Percentiles rank a stretch among this genome's conserved stretches.
Conservation (phyloP, 306 rosid species). For the Quercus berberidifolia region DNA sequence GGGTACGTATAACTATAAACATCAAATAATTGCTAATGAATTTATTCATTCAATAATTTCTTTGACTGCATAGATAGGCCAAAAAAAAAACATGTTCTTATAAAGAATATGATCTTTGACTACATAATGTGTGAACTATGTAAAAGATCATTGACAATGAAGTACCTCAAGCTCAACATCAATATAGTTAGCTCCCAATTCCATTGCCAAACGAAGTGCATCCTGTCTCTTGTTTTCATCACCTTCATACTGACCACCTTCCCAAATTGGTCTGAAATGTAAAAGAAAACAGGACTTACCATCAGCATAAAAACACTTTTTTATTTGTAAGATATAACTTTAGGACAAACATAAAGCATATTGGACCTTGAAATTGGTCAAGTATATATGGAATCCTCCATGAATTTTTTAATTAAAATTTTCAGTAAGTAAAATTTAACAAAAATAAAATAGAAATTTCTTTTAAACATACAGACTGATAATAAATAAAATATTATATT, state of each 20-base stretch:
- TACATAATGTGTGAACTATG: too few relatives aligned
- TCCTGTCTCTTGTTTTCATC: constrained; percentile 40
- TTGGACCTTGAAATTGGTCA: too few relatives aligned
- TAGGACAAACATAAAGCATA: not conserved
- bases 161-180: constrained; percentile 45
- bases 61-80: not conserved
- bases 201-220: constrained; percentile 41
- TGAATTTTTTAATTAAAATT: too few relatives aligned
- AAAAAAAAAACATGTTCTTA: too few relatives aligned
- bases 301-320: not conserved
- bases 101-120: too few relatives aligned
- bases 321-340: not conserved
- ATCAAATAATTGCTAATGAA: not conserved
- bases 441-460: too few relatives aligned
- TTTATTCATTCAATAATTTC: not conserved
- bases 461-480: too few relatives aligned
- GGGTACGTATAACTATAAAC: too few relatives aligned
- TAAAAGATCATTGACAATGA: not conserved
- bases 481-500: too few relatives aligned
- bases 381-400: too few relatives aligned
- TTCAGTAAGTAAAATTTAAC: too few relatives aligned
- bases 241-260: constrained; percentile 46
- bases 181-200: constrained; percentile 38
- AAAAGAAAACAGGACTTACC: not conserved
- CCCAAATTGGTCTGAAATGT: constrained; percentile 37